A percentile compares a stretch with the other conserved stretches of the same genome.
phyloP scores from a whole-genome alignment of 2,329 filamentous ascomycete species.

The Cercospora sp. region DNA sequence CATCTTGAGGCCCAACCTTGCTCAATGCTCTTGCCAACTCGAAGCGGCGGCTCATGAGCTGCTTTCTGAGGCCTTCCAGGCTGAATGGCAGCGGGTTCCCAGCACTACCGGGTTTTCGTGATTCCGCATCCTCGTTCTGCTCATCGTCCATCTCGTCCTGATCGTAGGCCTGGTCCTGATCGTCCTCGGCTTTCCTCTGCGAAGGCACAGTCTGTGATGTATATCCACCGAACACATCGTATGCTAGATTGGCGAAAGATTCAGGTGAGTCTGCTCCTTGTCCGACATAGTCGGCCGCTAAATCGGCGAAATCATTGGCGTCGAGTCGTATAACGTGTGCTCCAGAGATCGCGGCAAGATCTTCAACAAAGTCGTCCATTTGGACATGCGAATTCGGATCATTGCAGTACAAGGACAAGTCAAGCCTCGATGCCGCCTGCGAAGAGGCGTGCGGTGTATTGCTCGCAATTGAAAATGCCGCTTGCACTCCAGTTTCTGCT shows the following conservation, averaged over 20 bases:
- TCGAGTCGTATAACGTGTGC: conserved; percentile 70
- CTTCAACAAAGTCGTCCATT: conserved; percentile 63
- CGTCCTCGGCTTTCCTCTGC: conserved; percentile 17
- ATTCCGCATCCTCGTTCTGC: conserved; percentile 25
- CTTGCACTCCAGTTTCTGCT: conserved; percentile 32
- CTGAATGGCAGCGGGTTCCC: conserved; percentile 16
- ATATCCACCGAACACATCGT: conserved; percentile 54
- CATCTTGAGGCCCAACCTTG: conserved; percentile 22
- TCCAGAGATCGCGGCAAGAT: conserved; percentile 60
- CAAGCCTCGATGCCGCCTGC: conserved; percentile 34
- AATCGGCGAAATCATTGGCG: conserved; percentile 67
- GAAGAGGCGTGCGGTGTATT: conserved; percentile 21
- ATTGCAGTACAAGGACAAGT: conserved; percentile 53
- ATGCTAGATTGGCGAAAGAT: conserved; percentile 50
- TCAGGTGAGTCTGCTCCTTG: conserved; percentile 53
- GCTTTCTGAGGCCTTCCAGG: conserved; percentile 32
- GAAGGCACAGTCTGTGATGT: conserved; percentile 32
- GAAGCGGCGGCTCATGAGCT: conserved; percentile 26
- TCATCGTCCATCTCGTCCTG: conserved; percentile 43
- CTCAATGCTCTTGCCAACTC: conserved; percentile 28
- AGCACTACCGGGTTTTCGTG: conserved; percentile 13
- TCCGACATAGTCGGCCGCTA: conserved; percentile 70
- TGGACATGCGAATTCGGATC: conserved; percentile 52
- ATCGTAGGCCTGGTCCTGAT: conserved; percentile 49
- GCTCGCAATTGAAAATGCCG: conserved; percentile 27